A percentile compares a stretch with the other conserved stretches of the same genome.
Evolutionary conservation across 148 eudicot genomes (phyloP).

Genomic region (Chenopodium berlandieri): DNA sequence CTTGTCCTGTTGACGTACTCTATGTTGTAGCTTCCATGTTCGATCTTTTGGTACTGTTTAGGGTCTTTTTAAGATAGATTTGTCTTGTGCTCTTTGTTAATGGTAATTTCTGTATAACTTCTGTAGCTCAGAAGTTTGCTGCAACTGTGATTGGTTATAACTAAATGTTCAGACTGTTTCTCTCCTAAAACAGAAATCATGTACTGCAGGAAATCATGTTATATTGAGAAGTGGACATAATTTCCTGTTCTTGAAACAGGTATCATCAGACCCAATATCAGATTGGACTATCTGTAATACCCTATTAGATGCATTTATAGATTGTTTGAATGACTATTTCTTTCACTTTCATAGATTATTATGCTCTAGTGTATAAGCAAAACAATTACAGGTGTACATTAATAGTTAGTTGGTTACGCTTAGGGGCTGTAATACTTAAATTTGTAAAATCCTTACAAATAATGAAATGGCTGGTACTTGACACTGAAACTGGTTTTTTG

Average conservation of each 20-base stretch:
- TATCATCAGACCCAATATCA: too few relatives aligned
- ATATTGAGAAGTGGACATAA: neutral
- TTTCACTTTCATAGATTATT: too few relatives aligned
- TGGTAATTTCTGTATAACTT: neutral
- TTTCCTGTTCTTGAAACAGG: too few relatives aligned
- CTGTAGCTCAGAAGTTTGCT: neutral
- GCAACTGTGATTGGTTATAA: neutral
- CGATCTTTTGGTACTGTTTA: slow-evolving; percentile 6
- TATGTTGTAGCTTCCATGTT: neutral
- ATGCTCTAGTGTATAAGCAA: too few relatives aligned
- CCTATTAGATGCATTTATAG: neutral
- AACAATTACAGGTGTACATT: too few relatives aligned
- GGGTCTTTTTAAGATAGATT: neutral
- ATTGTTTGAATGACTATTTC: neutral
- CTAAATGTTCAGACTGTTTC: neutral
- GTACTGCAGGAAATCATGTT: neutral
- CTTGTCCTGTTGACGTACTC: neutral
- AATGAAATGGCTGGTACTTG: too few relatives aligned
- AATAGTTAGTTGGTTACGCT: too few relatives aligned
- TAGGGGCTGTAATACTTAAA: too few relatives aligned
- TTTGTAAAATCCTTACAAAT: too few relatives aligned
- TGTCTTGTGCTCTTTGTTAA: neutral
- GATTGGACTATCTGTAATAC: neutral
- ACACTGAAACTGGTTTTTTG: too few relatives aligned
- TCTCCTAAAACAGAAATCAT: neutral